Conservation (phyloP, 2,329 filamentous ascomycete genomes). For the Botrytis aclada region DNA sequence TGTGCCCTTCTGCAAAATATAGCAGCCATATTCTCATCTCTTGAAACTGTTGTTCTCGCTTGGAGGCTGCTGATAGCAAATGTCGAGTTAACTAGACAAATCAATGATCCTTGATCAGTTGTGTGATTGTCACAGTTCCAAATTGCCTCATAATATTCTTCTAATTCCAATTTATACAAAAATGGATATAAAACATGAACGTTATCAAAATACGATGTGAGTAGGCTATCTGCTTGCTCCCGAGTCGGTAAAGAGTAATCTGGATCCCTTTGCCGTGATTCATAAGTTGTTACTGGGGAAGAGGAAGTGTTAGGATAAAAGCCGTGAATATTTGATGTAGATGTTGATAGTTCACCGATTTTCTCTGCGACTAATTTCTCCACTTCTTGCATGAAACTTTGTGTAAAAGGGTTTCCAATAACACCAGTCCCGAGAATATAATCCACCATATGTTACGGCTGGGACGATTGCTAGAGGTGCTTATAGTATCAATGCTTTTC, state of each 20-base stretch:
- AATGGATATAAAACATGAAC: background rate
- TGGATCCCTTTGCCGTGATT: background rate
- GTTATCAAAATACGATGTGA: background rate
- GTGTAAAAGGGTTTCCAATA: background rate
- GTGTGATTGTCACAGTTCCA: background rate
- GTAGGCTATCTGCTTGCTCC: background rate
- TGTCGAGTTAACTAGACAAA: background rate
- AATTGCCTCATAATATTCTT: background rate
- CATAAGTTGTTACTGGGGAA: background rate
- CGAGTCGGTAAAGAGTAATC: background rate
- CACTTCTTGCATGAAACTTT: background rate
- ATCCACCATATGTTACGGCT: background rate
- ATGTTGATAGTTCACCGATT: background rate
- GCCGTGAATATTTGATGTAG: background rate
- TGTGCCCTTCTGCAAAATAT: background rate
- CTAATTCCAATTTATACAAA: background rate
- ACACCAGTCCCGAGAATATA: background rate
- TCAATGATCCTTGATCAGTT: background rate
- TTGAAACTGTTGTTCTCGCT: background rate
- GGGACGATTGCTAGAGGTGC: background rate
- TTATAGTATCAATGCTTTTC: background rate
- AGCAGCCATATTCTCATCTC: background rate
- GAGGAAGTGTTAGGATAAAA: background rate
- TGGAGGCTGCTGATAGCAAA: background rate
- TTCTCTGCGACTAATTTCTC: background rate